These are phyloP conservation scores for Lactarius quietus DNA, from an alignment of 768 basidiomycete genomes.

Conservation along the genomic window DNA sequence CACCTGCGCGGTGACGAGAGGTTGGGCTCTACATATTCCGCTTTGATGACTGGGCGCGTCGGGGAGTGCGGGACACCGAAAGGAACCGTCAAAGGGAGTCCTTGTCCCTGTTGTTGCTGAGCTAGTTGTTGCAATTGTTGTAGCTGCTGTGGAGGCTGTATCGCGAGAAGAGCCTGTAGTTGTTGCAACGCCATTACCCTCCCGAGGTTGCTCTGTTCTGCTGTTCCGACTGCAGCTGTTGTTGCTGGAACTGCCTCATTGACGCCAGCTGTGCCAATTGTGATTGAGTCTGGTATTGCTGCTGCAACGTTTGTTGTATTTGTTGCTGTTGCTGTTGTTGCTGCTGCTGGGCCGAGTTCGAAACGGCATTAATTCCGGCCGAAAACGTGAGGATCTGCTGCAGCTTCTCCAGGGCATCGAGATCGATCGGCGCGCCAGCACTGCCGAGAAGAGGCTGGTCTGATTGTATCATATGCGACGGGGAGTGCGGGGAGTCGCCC, in stretches of 20 bases:
- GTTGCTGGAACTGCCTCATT: not conserved
- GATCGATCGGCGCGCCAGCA: constrained; percentile 6
- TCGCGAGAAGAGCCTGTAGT: constrained; percentile 5
- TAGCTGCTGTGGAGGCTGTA: not conserved
- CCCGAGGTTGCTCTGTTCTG: not conserved
- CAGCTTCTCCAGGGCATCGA: constrained; percentile 15
- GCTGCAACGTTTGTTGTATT: not conserved
- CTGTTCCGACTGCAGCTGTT: not conserved
- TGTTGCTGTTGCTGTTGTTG: not conserved
- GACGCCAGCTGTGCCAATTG: not conserved
- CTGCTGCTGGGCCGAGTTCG: not conserved
- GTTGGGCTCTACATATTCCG: not conserved
- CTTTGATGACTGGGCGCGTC: not conserved
- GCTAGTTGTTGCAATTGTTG: constrained; percentile 1
- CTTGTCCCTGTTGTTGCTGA: not conserved
- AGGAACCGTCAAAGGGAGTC: not conserved
- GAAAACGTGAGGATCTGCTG: constrained; percentile 13
- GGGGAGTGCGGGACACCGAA: not conserved
- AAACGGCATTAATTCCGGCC: constrained; percentile 2
- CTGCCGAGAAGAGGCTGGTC: not conserved
- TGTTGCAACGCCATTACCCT: constrained; percentile 2
- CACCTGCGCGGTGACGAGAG: not conserved
- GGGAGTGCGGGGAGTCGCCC: not conserved
- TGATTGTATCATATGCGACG: not conserved
- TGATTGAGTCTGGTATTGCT: not conserved